A percentile compares a stretch with the other conserved stretches of the same genome.
Conservation (phyloP, 352 stramenopile species). For the Pythium insidiosum region DNA sequence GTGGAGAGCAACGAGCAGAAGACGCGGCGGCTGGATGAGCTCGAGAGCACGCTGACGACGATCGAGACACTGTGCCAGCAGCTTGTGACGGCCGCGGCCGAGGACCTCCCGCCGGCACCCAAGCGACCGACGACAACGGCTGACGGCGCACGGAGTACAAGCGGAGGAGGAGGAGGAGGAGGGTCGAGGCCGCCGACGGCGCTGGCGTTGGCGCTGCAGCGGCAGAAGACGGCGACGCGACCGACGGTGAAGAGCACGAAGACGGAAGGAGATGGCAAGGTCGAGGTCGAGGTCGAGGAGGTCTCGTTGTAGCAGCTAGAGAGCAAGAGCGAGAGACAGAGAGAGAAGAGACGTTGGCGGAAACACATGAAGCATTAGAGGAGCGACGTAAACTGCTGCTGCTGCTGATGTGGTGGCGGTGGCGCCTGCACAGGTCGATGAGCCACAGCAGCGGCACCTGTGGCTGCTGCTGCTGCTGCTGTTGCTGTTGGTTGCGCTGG, state of each 20-base stretch:
- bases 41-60: constrained; percentile 44
- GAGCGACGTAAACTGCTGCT: constrained; percentile 6
- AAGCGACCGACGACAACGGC: constrained; percentile 15
- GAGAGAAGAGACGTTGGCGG: neutral
- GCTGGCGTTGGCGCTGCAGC: no score
- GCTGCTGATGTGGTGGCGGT: neutral
- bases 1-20: constrained; percentile 55
- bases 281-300: constrained; percentile 32
- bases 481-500: neutral
- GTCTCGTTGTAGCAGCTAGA: constrained; percentile 24
- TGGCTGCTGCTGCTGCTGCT: no score
- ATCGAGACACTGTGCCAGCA: constrained; percentile 66
- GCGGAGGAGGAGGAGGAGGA: neutral
- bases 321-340: neutral
- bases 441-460: no score
- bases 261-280: constrained; percentile 1
- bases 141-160: no score
- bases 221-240: constrained; percentile 22
- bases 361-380: no score
- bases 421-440: neutral
- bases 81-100: constrained; percentile 41
- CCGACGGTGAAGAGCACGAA: constrained; percentile 26
- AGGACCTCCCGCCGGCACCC: constrained; percentile 10
- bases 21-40: constrained; percentile 39
- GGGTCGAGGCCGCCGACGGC: constrained; percentile 2